Evolutionary conservation across 2,329 filamentous ascomycete species (phyloP).

Genomic region (Rhexocercosporidium sp.): DNA sequence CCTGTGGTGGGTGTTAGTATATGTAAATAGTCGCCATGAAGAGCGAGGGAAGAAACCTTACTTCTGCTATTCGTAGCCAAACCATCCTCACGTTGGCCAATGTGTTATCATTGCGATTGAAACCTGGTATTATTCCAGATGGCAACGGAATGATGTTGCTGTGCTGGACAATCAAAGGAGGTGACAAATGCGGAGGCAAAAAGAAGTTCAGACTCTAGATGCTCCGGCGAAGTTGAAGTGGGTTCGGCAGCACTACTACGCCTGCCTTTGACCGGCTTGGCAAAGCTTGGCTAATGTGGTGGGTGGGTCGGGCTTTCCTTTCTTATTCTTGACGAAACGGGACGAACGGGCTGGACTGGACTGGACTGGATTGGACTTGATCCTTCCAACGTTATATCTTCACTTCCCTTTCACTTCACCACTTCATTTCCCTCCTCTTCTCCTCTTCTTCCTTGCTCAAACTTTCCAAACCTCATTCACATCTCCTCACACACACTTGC

Average conservation of each 20-base stretch:
- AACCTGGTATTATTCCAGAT: conserved; percentile 21
- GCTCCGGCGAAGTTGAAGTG: not conserved
- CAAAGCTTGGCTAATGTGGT: not conserved
- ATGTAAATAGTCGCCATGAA: not conserved
- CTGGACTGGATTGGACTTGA: not conserved
- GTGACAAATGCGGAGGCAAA: conserved; percentile 7
- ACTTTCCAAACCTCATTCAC: not conserved
- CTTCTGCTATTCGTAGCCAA: conserved; percentile 16
- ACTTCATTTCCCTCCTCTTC: not conserved
- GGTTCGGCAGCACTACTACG: not conserved
- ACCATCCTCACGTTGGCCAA: conserved; percentile 5
- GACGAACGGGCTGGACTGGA: not conserved
- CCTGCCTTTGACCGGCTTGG: not conserved
- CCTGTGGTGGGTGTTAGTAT: conserved; percentile 14
- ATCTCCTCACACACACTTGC: not conserved
- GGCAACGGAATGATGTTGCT: not conserved
- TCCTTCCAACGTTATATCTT: conserved; percentile 4
- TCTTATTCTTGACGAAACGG: not conserved
- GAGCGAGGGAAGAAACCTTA: not conserved
- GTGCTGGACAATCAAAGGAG: not conserved
- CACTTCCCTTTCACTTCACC: not conserved
- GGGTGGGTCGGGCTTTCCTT: not conserved
- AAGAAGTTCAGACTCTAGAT: not conserved
- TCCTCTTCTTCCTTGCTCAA: not conserved
- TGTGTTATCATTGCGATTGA: conserved; percentile 20